Base-by-base conservation (phyloP, 169 alveolate genomes). In the Cryptosporidium viatorum region DNA sequence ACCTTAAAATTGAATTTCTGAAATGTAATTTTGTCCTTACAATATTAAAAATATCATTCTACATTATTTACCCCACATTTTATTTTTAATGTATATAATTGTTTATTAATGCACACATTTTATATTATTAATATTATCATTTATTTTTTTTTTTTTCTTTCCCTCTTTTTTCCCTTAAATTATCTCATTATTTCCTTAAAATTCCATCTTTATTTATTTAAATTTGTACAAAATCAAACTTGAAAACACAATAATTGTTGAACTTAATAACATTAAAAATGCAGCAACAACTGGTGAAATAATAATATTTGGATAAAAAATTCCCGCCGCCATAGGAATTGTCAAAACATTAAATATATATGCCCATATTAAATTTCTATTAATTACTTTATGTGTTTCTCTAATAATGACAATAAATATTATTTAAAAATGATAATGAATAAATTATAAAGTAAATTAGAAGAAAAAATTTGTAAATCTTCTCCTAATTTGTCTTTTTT, bases 301-400 rank as follows among this genome's bases (percentile, higher is more conserved):
- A 21, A 80, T 37, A 29, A 80, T 65, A 59, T 65, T 59, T 0
- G 89, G 89, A 65, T 80, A 80, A 41, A 80, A 65, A 41, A 80
- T 48, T 62, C 89, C 89, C 48, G 89, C 89, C 39, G 89, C 89
- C 21, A 80, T 62, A 7, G 89, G 89, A 6, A 80, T 62, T 8
- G 89, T 65, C 35, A 80, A 16, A 16, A 80, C 37, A 67, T 80
- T 80, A 39, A 80, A 80, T 43, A 80, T 65, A 65, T 26, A 65
- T 26, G 89, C 89, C 89, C 89, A 80, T 31, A 65, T 31, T 62
- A 80, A 65, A 62, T 80, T 80, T 33, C 89, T 55, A n/a, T 31
- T 80, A 26, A 80, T 65, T 48, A 80, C 75, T 39, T 80, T 80
- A 14, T 80, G 65, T 14, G 89, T 62, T 65, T 80, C 89, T 65